Evolutionary conservation across 2,329 filamentous ascomycete species (phyloP).

Genomic region (Eurotiales sp.): DNA sequence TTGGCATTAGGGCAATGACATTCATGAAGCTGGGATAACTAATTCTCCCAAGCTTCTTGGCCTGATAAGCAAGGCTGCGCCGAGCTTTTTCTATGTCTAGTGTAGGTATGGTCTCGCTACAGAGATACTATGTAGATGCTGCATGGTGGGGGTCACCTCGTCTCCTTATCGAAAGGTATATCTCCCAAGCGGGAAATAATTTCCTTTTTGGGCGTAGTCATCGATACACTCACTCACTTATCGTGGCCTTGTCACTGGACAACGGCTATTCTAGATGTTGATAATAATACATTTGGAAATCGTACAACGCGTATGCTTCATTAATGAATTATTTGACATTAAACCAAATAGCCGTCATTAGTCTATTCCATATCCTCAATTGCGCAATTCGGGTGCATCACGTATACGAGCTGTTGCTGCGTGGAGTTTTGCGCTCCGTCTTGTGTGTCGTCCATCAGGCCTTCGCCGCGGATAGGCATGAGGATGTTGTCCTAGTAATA

Average conservation of each 20-base stretch:
- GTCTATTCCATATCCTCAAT: conserved; percentile 54
- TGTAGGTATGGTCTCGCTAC: too few relatives aligned
- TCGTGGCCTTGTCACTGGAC: neutral
- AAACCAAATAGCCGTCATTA: neutral
- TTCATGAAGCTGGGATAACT: too few relatives aligned
- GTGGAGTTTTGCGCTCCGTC: conserved; percentile 47
- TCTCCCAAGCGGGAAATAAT: conserved; percentile 5
- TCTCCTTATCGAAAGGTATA: neutral
- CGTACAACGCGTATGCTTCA: neutral
- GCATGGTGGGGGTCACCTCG: too few relatives aligned
- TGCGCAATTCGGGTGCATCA: conserved; percentile 90
- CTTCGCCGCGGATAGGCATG: conserved; percentile 70
- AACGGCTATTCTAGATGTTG: too few relatives aligned
- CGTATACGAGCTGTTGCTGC: conserved; percentile 64
- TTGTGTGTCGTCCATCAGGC: conserved; percentile 72
- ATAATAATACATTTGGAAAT: neutral
- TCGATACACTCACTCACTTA: too few relatives aligned
- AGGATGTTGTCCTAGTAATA: conserved; percentile 54
- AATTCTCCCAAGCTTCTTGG: neutral
- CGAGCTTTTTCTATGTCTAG: too few relatives aligned
- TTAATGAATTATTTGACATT: neutral
- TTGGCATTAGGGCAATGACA: conserved; percentile 3
- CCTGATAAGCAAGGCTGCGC: neutral
- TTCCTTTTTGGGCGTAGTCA: conserved; percentile 9
- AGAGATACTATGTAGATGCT: neutral